A percentile compares a stretch with the other conserved stretches of the same genome.
These are phyloP conservation scores for Nicotiana otophora DNA, from an alignment of 257 asterid species.

Conservation along the genomic window DNA sequence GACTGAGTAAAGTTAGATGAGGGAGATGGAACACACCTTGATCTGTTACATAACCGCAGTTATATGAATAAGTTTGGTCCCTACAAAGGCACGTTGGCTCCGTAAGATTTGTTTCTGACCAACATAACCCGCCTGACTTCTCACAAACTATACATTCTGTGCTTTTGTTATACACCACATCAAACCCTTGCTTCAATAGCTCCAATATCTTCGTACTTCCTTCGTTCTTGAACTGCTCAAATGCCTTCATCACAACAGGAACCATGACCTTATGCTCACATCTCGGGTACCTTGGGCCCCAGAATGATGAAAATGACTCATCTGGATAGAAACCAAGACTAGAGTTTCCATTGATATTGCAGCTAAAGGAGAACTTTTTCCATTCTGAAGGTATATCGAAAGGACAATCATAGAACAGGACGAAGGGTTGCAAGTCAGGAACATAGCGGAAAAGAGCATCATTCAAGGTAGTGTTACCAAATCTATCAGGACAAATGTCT, in stretches of 20 bases:
- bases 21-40: slow-evolving; percentile 1
- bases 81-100: slow-evolving; percentile 15
- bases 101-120: background rate
- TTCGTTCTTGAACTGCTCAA: background rate
- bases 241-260: background rate
- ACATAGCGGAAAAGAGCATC: background rate
- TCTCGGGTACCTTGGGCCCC: background rate
- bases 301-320: background rate
- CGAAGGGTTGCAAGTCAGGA: background rate
- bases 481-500: slow-evolving; percentile 12
- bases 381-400: background rate
- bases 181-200: slow-evolving; percentile 12
- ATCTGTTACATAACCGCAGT: background rate
- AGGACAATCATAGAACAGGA: slow-evolving; percentile 10
- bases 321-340: background rate
- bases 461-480: background rate
- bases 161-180: slow-evolving; percentile 5
- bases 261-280: background rate
- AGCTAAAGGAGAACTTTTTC: background rate
- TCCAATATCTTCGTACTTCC: background rate
- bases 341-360: background rate
- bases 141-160: slow-evolving; percentile 1
- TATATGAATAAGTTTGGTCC: background rate
- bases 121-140: slow-evolving; percentile 14
- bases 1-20: background rate